Conservation (phyloP, 108 stramenopile genomes). For the Fragilaria crotonensis region DNA sequence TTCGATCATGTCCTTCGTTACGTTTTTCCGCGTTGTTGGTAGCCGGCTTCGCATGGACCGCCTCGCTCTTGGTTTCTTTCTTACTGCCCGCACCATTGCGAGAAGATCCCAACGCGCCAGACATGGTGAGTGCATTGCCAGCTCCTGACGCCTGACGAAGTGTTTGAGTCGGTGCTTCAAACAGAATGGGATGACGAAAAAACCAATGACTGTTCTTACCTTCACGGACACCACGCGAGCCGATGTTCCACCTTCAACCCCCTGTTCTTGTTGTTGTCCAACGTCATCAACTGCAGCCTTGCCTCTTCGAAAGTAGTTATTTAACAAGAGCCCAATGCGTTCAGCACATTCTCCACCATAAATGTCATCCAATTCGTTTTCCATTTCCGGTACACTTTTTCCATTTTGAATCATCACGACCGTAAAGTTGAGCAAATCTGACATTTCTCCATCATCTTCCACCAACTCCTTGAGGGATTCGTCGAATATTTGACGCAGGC, state of each 20-base stretch:
- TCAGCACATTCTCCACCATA: slow-evolving; percentile 64
- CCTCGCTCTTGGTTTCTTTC: slow-evolving; percentile 6
- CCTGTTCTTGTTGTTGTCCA: no score
- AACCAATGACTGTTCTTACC: no score
- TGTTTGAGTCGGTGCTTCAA: no score
- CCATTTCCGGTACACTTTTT: slow-evolving; percentile 39
- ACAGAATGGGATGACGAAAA: no score
- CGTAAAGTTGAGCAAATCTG: slow-evolving; percentile 63
- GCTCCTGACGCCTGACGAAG: slow-evolving; percentile 6
- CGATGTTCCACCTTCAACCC: no score
- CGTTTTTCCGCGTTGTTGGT: not conserved
- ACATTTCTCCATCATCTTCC: slow-evolving; percentile 55
- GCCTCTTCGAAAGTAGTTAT: no score
- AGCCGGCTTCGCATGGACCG: no score
- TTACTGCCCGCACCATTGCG: slow-evolving; percentile 35
- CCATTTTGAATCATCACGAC: slow-evolving; percentile 70
- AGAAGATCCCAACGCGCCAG: slow-evolving; percentile 73
- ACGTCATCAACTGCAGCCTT: no score
- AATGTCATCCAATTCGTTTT: slow-evolving; percentile 56
- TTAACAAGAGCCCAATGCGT: no score
- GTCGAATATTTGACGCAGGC: no score
- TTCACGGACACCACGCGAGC: no score
- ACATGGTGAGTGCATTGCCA: slow-evolving; percentile 59
- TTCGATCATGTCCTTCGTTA: slow-evolving; percentile 11
- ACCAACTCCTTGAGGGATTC: no score